These are phyloP conservation scores for Apiospora arundinis DNA, from an alignment of 2,329 filamentous ascomycete genomes.

Conservation along the genomic window DNA sequence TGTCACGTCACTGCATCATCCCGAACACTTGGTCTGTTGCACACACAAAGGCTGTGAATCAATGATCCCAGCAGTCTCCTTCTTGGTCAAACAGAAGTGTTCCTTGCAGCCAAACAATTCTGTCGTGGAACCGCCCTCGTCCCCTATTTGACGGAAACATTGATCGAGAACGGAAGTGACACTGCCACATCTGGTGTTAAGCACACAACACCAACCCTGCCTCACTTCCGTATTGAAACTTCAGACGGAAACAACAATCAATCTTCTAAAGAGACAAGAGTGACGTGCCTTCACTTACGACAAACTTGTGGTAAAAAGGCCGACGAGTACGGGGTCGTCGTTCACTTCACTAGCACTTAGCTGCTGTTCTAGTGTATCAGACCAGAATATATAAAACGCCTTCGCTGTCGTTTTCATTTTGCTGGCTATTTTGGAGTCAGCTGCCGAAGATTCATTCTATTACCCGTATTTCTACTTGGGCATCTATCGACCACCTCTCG, in stretches of 20 bases:
- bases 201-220: neutral
- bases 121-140: slow-evolving; percentile 13
- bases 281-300: neutral
- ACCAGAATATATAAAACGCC: slow-evolving; percentile 10
- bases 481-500: neutral
- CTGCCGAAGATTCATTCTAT: neutral
- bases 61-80: neutral
- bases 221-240: neutral
- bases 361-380: neutral
- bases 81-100: neutral
- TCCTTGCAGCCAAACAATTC: slow-evolving; percentile 2
- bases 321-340: neutral
- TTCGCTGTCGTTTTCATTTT: neutral
- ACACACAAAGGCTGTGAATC: neutral
- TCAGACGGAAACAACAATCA: neutral
- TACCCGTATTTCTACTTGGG: neutral
- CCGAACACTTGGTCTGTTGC: slow-evolving; percentile 5
- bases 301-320: neutral
- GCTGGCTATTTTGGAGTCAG: neutral
- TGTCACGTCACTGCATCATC: slow-evolving; percentile 1
- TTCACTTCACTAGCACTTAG: neutral
- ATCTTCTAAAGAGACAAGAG: neutral
- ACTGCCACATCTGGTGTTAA: neutral
- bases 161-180: neutral
- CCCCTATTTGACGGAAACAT: neutral